Evolutionary conservation across 164 flowering plant species (phyloP).

Genomic region (Dillenia suffruticosa): DNA sequence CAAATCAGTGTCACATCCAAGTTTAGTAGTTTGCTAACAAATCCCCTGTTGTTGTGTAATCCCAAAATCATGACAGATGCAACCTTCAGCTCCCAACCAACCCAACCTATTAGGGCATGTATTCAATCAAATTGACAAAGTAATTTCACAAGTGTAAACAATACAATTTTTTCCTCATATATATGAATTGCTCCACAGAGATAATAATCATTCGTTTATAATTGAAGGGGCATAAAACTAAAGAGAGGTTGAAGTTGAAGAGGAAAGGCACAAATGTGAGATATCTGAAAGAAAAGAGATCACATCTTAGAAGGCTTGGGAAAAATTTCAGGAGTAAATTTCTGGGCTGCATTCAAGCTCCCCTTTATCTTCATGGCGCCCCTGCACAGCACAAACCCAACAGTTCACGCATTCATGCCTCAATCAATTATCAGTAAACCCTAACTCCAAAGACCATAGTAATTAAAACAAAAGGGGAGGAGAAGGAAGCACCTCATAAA

Average conservation of each 20-base stretch:
- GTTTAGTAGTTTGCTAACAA: too few relatives aligned
- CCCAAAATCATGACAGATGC: too few relatives aligned
- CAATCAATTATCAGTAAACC: not conserved
- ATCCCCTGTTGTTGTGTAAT: too few relatives aligned
- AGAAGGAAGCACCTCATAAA: constrained; percentile 70
- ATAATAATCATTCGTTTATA: too few relatives aligned
- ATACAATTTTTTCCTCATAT: too few relatives aligned
- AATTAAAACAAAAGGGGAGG: not conserved
- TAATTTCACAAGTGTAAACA: too few relatives aligned
- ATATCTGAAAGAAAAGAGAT: constrained; percentile 12
- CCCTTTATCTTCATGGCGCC: constrained; percentile 94
- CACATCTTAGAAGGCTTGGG: constrained; percentile 96
- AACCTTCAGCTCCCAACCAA: too few relatives aligned
- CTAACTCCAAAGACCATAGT: not conserved
- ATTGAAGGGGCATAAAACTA: too few relatives aligned
- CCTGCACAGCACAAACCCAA: constrained; percentile 35
- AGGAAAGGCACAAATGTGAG: not conserved
- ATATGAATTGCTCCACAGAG: too few relatives aligned
- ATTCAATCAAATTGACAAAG: too few relatives aligned
- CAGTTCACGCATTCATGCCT: not conserved
- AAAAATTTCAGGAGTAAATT: constrained; percentile 95
- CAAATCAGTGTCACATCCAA: too few relatives aligned
- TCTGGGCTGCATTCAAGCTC: constrained; percentile 91
- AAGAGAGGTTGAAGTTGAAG: not conserved
- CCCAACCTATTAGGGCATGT: too few relatives aligned